Conservation (phyloP, 495 filamentous ascomycete species). For the Annulohypoxylon stygium region DNA sequence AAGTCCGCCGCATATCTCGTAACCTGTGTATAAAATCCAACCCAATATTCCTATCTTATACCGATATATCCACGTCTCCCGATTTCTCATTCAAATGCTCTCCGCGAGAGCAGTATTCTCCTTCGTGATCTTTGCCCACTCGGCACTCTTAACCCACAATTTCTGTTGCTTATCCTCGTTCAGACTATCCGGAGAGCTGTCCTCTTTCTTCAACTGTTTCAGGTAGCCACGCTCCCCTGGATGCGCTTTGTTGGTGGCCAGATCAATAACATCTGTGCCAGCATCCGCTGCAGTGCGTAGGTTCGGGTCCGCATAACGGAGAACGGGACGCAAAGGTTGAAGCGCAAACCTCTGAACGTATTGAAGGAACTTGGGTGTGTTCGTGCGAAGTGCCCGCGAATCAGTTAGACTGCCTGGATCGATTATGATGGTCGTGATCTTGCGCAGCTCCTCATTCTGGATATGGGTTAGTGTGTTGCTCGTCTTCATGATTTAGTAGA, state of each 20-base stretch:
- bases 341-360: conserved; percentile 47
- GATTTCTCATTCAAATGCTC: conserved; percentile 12
- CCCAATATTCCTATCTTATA: background rate
- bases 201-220: conserved; percentile 52
- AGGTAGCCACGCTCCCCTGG: conserved; percentile 58
- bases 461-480: background rate
- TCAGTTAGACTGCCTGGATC: conserved; percentile 62
- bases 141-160: conserved; percentile 59
- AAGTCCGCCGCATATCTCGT: conserved; percentile 6
- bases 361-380: conserved; percentile 54
- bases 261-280: conserved; percentile 53
- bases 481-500: conserved; percentile 1
- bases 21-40: background rate
- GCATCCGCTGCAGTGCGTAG: conserved; percentile 55
- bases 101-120: conserved; percentile 37
- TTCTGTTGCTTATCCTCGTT: conserved; percentile 57
- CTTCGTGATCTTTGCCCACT: conserved; percentile 56
- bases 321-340: conserved; percentile 53
- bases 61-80: background rate
- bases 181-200: conserved; percentile 56
- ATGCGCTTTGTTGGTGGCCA: conserved; percentile 45
- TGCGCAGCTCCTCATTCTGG: conserved; percentile 52
- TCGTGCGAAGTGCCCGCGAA: conserved; percentile 60
- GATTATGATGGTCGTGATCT: conserved; percentile 61
- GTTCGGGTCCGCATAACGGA: conserved; percentile 53